Base-by-base conservation (phyloP, 192 early-diverging fungal genomes). In the Podila verticillata region DNA sequence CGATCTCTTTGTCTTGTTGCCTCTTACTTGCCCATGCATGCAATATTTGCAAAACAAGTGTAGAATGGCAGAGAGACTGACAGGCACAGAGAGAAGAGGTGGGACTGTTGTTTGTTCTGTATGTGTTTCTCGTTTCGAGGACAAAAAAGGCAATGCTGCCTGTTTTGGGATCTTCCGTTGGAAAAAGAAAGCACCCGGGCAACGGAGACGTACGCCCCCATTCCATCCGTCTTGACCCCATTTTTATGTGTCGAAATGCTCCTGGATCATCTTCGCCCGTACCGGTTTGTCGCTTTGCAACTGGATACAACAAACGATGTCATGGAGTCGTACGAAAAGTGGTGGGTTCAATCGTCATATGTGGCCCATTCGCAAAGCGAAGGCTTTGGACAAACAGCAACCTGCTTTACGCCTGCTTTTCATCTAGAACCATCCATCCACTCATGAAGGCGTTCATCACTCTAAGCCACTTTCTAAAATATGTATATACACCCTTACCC, bases 121-220 rank as follows among this genome's bases (percentile, higher is more conserved):
- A 4, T 44, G 39, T 44, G 39, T 1, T 44, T 15, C 39, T 44
- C 39, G 39, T 44, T 39, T 44, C 13, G 51, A 22, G 51, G 20
- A 54, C 51, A 24, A 54, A 54, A 24, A 54, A 24, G 51, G 51
- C 51, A 54, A 54, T 54, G 20, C 24, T 54, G 6, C n/a, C 51
- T 54, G 51, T 54, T 54, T 54, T 24, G 51, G 51, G 51, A 26
- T 54, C 51, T 24, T 54, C 51, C 51, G 51, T 54, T 54, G 51
- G 39, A 15, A 44, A 44, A 36, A 44, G 17, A 44, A 44, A 44
- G 39, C 39, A 44, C 39, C 39, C 39, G 39, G 36, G 39, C 39
- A 44, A 39, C 12, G 39, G 15, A 39, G 12, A 9, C 35, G 35
- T n/a, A n/a, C n/a, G n/a, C n/a, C 49, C 49, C 19, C 22, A 6